Evolutionary conservation across 1,284 basidiomycete species (phyloP), one percentile per base, ranked within the genome.

Genomic region (Naganishia albida): DNA sequence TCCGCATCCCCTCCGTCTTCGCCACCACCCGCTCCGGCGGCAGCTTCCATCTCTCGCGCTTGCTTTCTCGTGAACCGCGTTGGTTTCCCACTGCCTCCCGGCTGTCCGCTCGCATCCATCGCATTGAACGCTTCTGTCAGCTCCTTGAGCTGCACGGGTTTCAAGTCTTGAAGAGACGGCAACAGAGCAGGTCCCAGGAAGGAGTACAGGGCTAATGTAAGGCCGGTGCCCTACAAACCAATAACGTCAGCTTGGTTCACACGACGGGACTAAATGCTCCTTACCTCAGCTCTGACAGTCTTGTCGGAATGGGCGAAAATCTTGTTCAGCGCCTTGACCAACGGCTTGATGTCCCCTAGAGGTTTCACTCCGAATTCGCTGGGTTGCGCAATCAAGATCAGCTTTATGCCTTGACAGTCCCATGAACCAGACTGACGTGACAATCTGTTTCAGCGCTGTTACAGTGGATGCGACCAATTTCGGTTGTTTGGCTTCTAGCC

Each of bases 121-220:
- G 78, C 81, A 69, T 91, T 91, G 73, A 97, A 99, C 0, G 87
- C 84, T 74, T 96, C 94, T 72, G 92, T 91, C 67, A 99, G 79
- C 74, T 99, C 96, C 76, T 97, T 94, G 49, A 94, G 87, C 78
- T 99, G 96, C n/a, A 99, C 93, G 0, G 96, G 93, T 77, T 99
- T 99, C 68, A 99, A 84, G 70, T 96, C 91, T n/a, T 86, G 81
- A 12, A 99, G 81, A 80, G 88, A 92, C 50, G 93, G 86, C 63
- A 93, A 88, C 67, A 99, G 88, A 0, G 88, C 89, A 1, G 89
- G 82, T 25, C 96, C 96, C 69, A 99, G 87, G 76, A 87, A 94
- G 69, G 89, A 88, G 81, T 99, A 95, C 7, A 99, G 80, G 3
- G 84, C 82, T 70, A 89, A 86, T 0, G 87, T 84, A 20, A 99